A percentile compares a stretch with the other conserved stretches of the same genome.
phyloP scores from a whole-genome alignment of 148 eudicot genomes.

The Polygonum maritimum region DNA sequence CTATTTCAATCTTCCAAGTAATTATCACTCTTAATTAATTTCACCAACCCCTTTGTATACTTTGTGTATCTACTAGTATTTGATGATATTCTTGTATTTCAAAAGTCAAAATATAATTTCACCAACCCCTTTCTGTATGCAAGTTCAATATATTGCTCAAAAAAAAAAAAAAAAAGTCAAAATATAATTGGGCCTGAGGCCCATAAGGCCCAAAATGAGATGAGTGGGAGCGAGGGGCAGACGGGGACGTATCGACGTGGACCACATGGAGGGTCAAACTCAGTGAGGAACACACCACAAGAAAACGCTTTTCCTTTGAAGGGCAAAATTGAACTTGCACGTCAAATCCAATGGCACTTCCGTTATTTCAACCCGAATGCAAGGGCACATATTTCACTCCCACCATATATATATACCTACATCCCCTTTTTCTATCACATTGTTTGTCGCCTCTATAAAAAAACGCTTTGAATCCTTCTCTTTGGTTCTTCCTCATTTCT shows the following conservation, averaged over 20 bases:
- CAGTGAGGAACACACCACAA: background rate
- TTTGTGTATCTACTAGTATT: no score
- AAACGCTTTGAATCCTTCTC: background rate
- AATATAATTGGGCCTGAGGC: background rate
- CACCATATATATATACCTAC: conserved; percentile 3
- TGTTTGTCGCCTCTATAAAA: conserved; percentile 5
- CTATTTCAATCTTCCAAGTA: no score
- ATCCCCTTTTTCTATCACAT: background rate
- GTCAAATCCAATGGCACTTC: background rate
- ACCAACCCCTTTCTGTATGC: no score
- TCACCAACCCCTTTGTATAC: no score
- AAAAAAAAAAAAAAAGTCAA: no score
- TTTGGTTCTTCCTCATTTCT: background rate
- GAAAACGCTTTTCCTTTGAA: background rate
- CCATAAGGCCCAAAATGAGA: conserved; percentile 1
- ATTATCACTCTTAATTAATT: no score
- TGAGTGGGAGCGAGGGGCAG: background rate
- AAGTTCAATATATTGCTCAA: no score
- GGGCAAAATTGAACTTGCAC: background rate
- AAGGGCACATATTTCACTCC: background rate
- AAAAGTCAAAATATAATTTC: background rate
- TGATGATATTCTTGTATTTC: no score
- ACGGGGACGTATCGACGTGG: background rate
- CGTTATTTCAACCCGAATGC: background rate
- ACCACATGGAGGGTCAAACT: conserved; percentile 1